A percentile compares a stretch with the other conserved stretches of the same genome.
phyloP scores from a whole-genome alignment of 106 monocot genomes.

The Platanthera zijinensis region DNA sequence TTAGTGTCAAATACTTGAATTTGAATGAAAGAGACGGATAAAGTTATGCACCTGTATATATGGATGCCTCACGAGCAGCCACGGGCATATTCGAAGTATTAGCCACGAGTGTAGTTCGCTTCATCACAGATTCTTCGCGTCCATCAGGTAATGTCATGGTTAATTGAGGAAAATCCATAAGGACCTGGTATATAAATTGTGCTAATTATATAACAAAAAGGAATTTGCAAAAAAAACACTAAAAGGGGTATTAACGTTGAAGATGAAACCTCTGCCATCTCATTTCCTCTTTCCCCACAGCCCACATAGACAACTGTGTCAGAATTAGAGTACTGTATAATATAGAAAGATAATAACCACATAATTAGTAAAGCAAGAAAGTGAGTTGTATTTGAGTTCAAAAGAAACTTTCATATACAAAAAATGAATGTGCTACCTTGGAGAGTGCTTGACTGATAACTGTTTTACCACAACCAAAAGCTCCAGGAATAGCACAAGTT shows the following conservation, averaged over 20 bases:
- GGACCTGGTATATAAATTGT: conserved; percentile 41
- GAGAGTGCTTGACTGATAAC: conserved; percentile 99
- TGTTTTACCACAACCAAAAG: conserved; percentile 99
- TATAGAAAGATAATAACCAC: not conserved
- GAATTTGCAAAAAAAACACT: conserved; percentile 7
- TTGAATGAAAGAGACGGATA: not conserved
- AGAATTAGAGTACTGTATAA: conserved; percentile 90
- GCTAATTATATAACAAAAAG: not conserved
- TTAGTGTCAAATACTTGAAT: too few species aligned
- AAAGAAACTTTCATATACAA: not conserved
- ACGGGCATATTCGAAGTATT: conserved; percentile 99
- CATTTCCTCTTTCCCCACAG: conserved; percentile 99
- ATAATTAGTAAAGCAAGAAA: not conserved
- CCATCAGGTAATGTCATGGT: conserved; percentile 99
- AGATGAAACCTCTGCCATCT: conserved; percentile 88
- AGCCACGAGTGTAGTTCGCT: conserved; percentile 95
- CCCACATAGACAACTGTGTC: conserved; percentile 98
- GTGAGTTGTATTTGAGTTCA: not conserved
- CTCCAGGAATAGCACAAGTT: conserved; percentile 99
- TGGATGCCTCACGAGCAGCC: conserved; percentile 98
- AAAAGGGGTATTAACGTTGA: conserved; percentile 5
- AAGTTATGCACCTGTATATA: conserved; percentile 70
- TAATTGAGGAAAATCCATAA: conserved; percentile 99
- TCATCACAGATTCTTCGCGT: conserved; percentile 99
- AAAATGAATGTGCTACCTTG: conserved; percentile 44